Evolutionary conservation across 208 protist species (phyloP).

Genomic region (Wallacemonas collosoma): DNA sequence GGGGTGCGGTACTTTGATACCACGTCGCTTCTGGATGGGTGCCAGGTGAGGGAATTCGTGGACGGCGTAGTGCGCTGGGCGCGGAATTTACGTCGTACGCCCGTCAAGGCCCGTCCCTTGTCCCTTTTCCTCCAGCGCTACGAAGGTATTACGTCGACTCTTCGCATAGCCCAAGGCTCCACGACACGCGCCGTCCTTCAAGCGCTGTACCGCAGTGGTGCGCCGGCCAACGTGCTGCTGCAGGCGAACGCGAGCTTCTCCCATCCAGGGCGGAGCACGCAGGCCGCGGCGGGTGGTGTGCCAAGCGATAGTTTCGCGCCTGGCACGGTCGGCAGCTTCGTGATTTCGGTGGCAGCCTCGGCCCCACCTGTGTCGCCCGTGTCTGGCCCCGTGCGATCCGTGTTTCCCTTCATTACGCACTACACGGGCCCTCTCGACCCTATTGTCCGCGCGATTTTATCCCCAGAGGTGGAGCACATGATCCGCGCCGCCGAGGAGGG

Average conservation of each 20-base stretch:
- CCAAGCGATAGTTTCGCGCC: constrained; percentile 12
- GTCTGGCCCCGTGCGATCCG: neutral
- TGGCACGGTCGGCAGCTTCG: constrained; percentile 14
- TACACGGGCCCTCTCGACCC: constrained; percentile 68
- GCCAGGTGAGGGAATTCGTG: constrained; percentile 44
- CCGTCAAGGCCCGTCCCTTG: constrained; percentile 59
- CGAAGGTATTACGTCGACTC: constrained; percentile 45
- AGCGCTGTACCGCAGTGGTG: constrained; percentile 13
- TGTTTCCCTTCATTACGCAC: constrained; percentile 38
- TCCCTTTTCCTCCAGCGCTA: constrained; percentile 65
- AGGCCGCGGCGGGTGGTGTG: neutral
- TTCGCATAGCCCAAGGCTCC: constrained; percentile 29
- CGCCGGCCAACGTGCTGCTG: constrained; percentile 17
- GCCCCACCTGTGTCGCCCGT: neutral
- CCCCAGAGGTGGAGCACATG: constrained; percentile 46
- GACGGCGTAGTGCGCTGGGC: constrained; percentile 46
- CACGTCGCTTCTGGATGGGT: constrained; percentile 44
- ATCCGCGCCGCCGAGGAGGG: constrained; percentile 20
- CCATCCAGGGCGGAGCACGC: too few species aligned
- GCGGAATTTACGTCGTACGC: constrained; percentile 45
- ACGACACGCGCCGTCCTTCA: constrained; percentile 9
- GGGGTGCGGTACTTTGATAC: constrained; percentile 62
- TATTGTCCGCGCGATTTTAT: constrained; percentile 43
- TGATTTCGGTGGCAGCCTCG: neutral
- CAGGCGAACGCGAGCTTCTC: constrained; percentile 23